These are phyloP conservation scores for Colletotrichum zoysiae DNA, from an alignment of 2,329 filamentous ascomycete genomes.

Conservation along the genomic window DNA sequence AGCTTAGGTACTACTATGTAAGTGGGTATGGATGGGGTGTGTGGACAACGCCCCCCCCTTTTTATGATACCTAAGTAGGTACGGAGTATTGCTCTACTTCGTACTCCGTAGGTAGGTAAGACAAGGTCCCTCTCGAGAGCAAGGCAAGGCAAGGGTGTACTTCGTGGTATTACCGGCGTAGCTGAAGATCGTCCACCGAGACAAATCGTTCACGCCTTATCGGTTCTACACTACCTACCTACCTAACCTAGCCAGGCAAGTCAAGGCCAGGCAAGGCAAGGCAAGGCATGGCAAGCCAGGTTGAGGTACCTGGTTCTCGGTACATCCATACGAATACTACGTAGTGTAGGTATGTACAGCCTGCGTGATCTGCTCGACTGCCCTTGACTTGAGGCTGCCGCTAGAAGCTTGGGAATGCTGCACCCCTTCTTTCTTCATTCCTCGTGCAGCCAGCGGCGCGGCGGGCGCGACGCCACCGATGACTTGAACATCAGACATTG, in stretches of 20 bases:
- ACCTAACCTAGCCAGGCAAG: too few species aligned
- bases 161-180: too few species aligned
- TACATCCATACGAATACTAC: too few species aligned
- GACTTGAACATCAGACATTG: neutral
- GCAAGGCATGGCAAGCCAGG: too few species aligned
- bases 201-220: neutral
- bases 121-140: neutral
- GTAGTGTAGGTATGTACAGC: neutral
- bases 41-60: neutral
- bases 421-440: slow-evolving; percentile 10
- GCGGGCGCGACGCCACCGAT: neutral
- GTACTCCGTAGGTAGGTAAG: neutral
- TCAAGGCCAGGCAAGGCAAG: too few species aligned
- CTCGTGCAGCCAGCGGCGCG: neutral
- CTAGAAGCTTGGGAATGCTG: slow-evolving; percentile 11
- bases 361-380: too few species aligned
- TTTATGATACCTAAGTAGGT: too few species aligned
- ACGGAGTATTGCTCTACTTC: too few species aligned
- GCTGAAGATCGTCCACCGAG: neutral
- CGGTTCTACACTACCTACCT: too few species aligned
- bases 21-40: neutral
- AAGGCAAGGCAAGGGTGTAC: neutral
- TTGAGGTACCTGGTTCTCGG: too few species aligned
- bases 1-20: too few species aligned
- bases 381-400: neutral